Conservation (phyloP, 208 protist genomes). For the Acanthamoeba royreba region DNA sequence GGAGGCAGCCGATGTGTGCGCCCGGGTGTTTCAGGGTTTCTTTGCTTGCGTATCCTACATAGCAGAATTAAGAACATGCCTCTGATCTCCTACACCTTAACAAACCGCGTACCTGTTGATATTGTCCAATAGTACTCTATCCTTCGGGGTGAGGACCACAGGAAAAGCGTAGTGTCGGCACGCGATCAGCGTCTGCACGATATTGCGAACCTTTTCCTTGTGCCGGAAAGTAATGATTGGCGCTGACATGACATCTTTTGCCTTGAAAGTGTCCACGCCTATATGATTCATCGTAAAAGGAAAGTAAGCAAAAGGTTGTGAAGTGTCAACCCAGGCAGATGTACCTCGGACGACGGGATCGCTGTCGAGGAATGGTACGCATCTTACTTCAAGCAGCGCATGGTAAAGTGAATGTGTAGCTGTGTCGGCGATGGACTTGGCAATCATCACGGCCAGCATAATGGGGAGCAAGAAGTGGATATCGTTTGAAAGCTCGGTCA, state of each 20-base stretch:
- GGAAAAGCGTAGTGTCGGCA: conserved; percentile 25
- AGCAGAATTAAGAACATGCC: background rate
- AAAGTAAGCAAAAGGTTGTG: background rate
- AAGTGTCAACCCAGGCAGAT: background rate
- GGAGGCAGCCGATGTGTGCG: background rate
- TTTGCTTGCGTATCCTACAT: background rate
- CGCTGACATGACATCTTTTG: conserved; percentile 19
- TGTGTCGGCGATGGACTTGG: conserved; percentile 87
- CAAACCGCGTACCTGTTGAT: background rate
- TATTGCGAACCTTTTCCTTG: background rate
- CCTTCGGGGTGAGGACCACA: background rate
- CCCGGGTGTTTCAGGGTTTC: background rate
- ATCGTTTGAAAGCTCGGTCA: conserved; percentile 91
- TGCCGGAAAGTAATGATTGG: background rate
- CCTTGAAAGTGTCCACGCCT: background rate
- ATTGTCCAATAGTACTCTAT: background rate
- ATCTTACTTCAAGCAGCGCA: conserved; percentile 86
- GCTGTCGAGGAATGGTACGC: conserved; percentile 85
- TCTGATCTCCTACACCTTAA: background rate
- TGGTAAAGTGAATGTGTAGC: conserved; percentile 89
- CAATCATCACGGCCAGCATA: conserved; percentile 91
- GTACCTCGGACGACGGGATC: conserved; percentile 46
- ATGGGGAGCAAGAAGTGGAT: conserved; percentile 90
- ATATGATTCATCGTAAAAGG: background rate
- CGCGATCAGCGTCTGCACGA: background rate